These are phyloP conservation scores for Lentinula edodes DNA, from an alignment of 768 basidiomycete genomes.

Conservation along the genomic window DNA sequence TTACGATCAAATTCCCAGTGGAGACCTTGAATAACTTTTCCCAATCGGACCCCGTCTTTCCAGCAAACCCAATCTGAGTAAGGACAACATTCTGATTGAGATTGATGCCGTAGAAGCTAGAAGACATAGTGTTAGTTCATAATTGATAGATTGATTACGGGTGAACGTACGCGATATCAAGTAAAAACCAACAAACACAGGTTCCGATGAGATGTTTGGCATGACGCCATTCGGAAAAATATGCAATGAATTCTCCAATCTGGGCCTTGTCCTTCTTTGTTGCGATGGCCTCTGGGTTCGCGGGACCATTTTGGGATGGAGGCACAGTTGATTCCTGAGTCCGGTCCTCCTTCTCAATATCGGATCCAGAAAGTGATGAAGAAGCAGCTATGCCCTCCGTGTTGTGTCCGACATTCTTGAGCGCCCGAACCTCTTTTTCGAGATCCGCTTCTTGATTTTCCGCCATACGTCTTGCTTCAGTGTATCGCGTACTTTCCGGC, in stretches of 20 bases:
- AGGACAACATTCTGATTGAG: conserved; percentile 76
- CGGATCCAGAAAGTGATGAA: neutral
- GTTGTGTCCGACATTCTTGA: conserved; percentile 21
- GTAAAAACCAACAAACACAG: conserved; percentile 65
- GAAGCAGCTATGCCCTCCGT: conserved; percentile 2
- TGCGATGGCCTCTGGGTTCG: conserved; percentile 9
- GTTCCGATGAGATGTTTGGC: conserved; percentile 65
- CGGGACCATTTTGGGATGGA: conserved; percentile 1
- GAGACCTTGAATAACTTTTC: conserved; percentile 62
- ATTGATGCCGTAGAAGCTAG: conserved; percentile 70
- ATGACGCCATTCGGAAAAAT: conserved; percentile 73
- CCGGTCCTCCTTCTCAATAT: conserved; percentile 13
- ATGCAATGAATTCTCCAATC: conserved; percentile 51
- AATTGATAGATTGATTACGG: no score
- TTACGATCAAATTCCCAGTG: conserved; percentile 66
- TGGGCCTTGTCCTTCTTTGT: conserved; percentile 10
- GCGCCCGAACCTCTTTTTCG: conserved; percentile 22
- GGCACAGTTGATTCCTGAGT: neutral
- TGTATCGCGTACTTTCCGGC: conserved; percentile 58
- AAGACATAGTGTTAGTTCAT: neutral
- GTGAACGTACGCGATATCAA: conserved; percentile 57
- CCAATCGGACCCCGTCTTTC: conserved; percentile 52
- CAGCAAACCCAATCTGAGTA: conserved; percentile 64
- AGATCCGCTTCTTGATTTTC: conserved; percentile 24
- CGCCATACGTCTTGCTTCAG: conserved; percentile 27